phyloP scores from a whole-genome alignment of 2,329 filamentous ascomycete genomes.

The Ustulina deusta region DNA sequence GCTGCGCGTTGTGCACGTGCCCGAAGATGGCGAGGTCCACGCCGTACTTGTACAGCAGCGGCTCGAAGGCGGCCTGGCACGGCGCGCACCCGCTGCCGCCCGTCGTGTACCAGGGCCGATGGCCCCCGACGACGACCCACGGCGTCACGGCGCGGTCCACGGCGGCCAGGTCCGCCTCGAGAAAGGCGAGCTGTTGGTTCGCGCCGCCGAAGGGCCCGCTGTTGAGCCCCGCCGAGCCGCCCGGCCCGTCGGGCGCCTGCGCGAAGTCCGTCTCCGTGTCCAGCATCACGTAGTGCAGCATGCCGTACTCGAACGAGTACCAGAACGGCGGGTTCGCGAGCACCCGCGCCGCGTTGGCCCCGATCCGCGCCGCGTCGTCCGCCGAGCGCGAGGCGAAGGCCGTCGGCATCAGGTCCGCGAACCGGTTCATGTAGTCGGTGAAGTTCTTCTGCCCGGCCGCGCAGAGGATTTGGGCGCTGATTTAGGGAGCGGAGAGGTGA shows the following conservation, averaged over 20 bases:
- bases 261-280: constrained; percentile 69
- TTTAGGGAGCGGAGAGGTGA: too few species aligned
- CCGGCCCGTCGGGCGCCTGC: constrained; percentile 59
- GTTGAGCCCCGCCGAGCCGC: constrained; percentile 57
- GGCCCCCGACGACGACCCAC: constrained; percentile 62
- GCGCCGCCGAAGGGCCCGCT: constrained; percentile 62
- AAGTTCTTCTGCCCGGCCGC: constrained; percentile 69
- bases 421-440: constrained; percentile 69
- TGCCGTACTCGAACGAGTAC: constrained; percentile 71
- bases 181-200: constrained; percentile 65
- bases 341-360: constrained; percentile 58
- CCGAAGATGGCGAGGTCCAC: constrained; percentile 69
- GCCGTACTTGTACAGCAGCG: constrained; percentile 65
- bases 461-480: constrained; percentile 54
- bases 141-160: constrained; percentile 68
- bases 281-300: constrained; percentile 66
- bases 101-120: constrained; percentile 62
- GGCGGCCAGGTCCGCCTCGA: constrained; percentile 66
- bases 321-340: constrained; percentile 67
- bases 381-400: constrained; percentile 63
- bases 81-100: constrained; percentile 54
- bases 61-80: constrained; percentile 66
- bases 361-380: constrained; percentile 55
- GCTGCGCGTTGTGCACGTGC: constrained; percentile 69
- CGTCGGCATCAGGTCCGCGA: constrained; percentile 63